phyloP scores from a whole-genome alignment of 495 filamentous ascomycete species.

The Xanthoparmelia taractica region DNA sequence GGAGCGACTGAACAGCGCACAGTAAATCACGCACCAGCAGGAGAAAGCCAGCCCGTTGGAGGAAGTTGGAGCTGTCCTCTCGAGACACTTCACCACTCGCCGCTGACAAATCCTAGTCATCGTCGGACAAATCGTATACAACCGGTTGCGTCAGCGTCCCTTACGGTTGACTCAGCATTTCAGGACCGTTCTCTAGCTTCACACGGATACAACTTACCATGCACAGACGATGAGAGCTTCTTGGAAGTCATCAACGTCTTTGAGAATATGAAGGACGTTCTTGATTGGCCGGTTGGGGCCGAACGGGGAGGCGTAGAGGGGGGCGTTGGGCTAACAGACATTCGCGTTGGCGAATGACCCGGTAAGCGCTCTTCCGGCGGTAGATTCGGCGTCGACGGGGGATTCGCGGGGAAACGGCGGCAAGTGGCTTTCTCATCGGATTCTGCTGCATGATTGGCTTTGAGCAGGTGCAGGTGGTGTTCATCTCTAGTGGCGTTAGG shows the following conservation, averaged over 20 bases:
- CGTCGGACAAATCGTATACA: constrained; percentile 18
- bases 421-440: constrained; percentile 4
- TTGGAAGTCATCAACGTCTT: constrained; percentile 18
- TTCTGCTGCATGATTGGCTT: background rate
- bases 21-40: background rate
- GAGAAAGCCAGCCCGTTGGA: background rate
- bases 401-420: constrained; percentile 8
- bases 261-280: constrained; percentile 17
- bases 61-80: no score
- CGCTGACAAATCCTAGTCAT: constrained; percentile 2
- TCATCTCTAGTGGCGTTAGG: constrained; percentile 3
- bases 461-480: background rate
- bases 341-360: constrained; percentile 1
- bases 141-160: constrained; percentile 20
- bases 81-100: background rate
- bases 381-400: constrained; percentile 7
- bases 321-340: constrained; percentile 9
- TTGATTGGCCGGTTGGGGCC: background rate
- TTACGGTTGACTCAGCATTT: constrained; percentile 8
- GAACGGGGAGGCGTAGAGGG: constrained; percentile 5
- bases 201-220: constrained; percentile 12
- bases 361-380: constrained; percentile 9
- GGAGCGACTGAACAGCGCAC: background rate
- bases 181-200: constrained; percentile 1
- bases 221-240: constrained; percentile 20